Evolutionary conservation across 257 asterid genomes (phyloP).

Genomic region (Hygrophila difformis): DNA sequence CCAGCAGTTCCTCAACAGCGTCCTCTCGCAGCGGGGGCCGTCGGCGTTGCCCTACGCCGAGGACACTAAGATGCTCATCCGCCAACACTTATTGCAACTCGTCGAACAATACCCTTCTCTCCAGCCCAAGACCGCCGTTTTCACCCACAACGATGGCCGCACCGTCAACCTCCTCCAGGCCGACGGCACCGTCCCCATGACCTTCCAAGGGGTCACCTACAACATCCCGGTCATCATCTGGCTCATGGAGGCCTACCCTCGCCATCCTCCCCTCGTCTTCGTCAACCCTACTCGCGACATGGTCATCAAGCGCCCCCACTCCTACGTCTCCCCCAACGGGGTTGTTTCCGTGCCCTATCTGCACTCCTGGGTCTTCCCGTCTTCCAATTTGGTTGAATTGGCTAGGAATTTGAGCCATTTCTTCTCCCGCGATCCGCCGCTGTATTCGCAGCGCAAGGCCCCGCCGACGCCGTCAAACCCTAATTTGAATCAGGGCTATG

Average conservation of each 20-base stretch:
- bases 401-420: conserved; percentile 45
- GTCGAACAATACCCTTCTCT: conserved; percentile 61
- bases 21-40: conserved; percentile 82
- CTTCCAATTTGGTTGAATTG: conserved; percentile 74
- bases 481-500: conserved; percentile 25
- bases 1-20: conserved; percentile 66
- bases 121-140: conserved; percentile 65
- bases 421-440: conserved; percentile 86
- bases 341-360: conserved; percentile 66
- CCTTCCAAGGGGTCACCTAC: conserved; percentile 57
- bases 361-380: conserved; percentile 78
- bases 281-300: conserved; percentile 86
- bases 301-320: conserved; percentile 76
- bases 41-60: conserved; percentile 69
- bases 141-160: conserved; percentile 96
- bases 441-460: conserved; percentile 67
- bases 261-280: conserved; percentile 74
- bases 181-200: conserved; percentile 82
- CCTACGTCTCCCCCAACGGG: conserved; percentile 81
- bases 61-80: conserved; percentile 66
- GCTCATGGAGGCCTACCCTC: conserved; percentile 90
- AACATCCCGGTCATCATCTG: conserved; percentile 82
- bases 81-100: conserved; percentile 67
- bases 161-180: conserved; percentile 79
- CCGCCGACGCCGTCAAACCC: conserved; percentile 34